A percentile compares a stretch with the other conserved stretches of the same genome.
These are phyloP conservation scores for Umbilicus rupestris DNA, from an alignment of 164 flowering plant genomes.

Conservation along the genomic window DNA sequence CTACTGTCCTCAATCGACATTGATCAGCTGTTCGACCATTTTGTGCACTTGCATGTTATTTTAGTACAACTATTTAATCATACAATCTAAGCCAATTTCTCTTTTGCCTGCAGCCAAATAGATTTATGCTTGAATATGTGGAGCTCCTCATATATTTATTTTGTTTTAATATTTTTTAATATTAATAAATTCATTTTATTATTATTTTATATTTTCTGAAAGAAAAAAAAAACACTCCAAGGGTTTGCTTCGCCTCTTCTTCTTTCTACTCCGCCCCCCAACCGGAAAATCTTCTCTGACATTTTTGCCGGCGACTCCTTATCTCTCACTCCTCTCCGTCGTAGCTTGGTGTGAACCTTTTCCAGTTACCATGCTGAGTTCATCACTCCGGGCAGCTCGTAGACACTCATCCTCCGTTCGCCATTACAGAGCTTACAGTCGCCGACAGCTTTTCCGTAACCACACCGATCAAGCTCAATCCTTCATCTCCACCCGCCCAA, in stretches of 20 bases:
- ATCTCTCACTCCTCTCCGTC: neutral
- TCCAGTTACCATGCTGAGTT: neutral
- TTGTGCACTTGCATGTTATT: neutral
- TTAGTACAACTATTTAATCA: no score
- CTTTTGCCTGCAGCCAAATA: no score
- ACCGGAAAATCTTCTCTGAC: neutral
- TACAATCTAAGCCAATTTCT: no score
- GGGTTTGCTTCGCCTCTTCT: neutral
- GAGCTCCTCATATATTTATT: no score
- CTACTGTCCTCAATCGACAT: neutral
- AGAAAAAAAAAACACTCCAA: neutral
- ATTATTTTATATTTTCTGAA: neutral
- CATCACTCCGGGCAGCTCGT: conserved; percentile 4
- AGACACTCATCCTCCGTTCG: conserved; percentile 3
- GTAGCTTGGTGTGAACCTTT: neutral
- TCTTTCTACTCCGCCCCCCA: conserved; percentile 2
- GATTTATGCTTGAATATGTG: no score
- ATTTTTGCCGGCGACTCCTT: neutral
- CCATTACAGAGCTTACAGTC: neutral
- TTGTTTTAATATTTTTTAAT: neutral
- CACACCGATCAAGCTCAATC: neutral
- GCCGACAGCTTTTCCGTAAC: neutral
- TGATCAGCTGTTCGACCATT: neutral
- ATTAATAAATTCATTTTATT: neutral
- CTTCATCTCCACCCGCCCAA: neutral